These are phyloP conservation scores for Kluyveromyces dobzhanskii DNA, from an alignment of 805 yeast genomes.

Conservation along the genomic window DNA sequence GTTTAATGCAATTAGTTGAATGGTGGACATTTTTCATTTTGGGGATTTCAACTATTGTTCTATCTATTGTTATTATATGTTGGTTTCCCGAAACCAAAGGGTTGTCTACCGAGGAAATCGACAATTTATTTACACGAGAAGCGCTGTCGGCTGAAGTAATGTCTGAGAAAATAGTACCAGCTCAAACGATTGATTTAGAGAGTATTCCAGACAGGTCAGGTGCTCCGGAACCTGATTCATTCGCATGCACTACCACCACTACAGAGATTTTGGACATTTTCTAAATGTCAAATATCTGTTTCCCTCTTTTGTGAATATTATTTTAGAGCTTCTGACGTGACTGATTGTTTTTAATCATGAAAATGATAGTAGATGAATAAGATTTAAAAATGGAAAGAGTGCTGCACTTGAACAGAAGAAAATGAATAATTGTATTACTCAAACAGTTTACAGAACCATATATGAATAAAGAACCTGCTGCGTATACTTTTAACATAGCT, in stretches of 20 bases:
- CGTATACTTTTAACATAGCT: too few relatives aligned
- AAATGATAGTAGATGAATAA: too few relatives aligned
- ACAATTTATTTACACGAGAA: conserved; percentile 12
- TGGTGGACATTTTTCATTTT: conserved; percentile 36
- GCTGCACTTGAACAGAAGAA: too few relatives aligned
- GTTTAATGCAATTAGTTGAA: conserved; percentile 28
- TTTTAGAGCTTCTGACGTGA: too few relatives aligned
- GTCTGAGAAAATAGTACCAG: neutral
- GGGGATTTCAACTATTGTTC: conserved; percentile 29
- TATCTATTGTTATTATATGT: conserved; percentile 26
- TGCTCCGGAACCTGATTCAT: conserved; percentile 4
- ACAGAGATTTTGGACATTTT: neutral
- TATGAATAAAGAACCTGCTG: too few relatives aligned
- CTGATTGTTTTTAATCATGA: too few relatives aligned
- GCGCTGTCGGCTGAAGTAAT: neutral
- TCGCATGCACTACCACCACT: neutral
- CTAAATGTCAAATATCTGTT: too few relatives aligned
- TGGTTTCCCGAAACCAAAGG: conserved; percentile 40
- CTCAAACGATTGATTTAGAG: neutral
- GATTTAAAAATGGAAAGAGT: too few relatives aligned
- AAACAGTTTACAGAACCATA: too few relatives aligned
- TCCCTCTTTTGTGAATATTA: too few relatives aligned
- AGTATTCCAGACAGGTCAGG: conserved; percentile 3
- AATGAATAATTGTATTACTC: too few relatives aligned
- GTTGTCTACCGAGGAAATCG: conserved; percentile 20